Conservation (phyloP, 2,329 filamentous ascomycete species). For the Fusarium mundagurra region DNA sequence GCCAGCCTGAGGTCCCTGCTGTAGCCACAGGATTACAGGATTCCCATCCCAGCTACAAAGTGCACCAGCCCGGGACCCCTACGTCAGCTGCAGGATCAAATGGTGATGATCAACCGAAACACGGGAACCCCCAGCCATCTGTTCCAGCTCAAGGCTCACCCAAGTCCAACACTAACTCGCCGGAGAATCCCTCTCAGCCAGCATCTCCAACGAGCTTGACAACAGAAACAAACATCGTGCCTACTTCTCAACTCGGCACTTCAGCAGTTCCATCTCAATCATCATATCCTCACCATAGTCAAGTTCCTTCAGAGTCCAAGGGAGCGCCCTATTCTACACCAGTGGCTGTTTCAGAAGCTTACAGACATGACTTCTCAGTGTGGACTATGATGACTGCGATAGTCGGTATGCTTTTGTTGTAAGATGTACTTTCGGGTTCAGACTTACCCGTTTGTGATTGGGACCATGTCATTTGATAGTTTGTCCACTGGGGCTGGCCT, state of each 20-base stretch:
- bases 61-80: background rate
- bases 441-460: no score
- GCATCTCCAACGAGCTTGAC: background rate
- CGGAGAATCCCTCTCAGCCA: rapidly evolving
- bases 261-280: background rate
- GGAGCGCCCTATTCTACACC: background rate
- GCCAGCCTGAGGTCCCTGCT: no score
- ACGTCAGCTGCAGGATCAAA: background rate
- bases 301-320: background rate
- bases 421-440: no score
- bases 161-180: background rate
- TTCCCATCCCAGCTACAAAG: background rate
- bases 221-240: background rate
- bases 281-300: rapidly evolving
- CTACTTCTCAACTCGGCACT: background rate
- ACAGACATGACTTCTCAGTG: background rate
- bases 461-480: no score
- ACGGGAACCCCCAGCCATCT: background rate
- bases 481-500: no score
- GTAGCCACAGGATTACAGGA: background rate
- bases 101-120: no score
- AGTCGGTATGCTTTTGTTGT: background rate
- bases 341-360: background rate
- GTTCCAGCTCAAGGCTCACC: background rate
- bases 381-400: background rate